These are phyloP conservation scores for Ganoderma sinense DNA, from an alignment of 1,284 basidiomycete species.

Conservation along the genomic window DNA sequence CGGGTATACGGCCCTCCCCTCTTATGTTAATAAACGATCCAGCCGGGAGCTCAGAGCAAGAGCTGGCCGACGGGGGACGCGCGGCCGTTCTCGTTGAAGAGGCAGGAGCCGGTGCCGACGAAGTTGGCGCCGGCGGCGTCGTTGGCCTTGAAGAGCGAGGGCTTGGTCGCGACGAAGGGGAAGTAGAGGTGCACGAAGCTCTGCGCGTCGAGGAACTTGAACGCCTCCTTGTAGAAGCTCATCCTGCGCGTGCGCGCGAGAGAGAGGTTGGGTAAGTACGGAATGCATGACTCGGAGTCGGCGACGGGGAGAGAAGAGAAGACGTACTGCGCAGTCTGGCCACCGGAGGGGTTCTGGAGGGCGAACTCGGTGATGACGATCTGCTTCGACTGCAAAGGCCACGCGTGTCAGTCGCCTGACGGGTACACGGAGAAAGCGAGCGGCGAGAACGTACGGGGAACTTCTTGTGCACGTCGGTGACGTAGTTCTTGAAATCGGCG, in stretches of 20 bases:
- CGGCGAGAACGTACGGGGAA: background rate
- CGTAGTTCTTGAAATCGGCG: background rate
- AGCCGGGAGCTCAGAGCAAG: background rate
- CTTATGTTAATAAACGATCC: too few relatives aligned
- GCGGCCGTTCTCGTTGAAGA: background rate
- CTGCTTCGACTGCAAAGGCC: background rate
- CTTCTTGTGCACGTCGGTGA: background rate
- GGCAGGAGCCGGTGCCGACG: slow-evolving; percentile 5
- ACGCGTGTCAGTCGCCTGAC: background rate
- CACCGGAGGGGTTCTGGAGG: slow-evolving; percentile 1
- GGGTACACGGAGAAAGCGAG: too few relatives aligned
- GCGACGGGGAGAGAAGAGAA: too few relatives aligned
- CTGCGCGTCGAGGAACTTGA: slow-evolving; percentile 4
- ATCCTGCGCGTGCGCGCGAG: background rate
- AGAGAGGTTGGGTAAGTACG: background rate
- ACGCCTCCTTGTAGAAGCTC: slow-evolving; percentile 1
- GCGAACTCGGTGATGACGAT: slow-evolving; percentile 8
- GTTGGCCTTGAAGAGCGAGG: background rate
- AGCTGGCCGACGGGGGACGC: slow-evolving; percentile 1
- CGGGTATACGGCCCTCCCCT: background rate
- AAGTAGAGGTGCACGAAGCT: slow-evolving; percentile 6
- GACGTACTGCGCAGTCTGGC: slow-evolving; percentile 5
- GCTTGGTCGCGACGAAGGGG: slow-evolving; percentile 6
- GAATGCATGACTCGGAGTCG: background rate
- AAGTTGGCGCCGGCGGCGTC: background rate